phyloP scores from a whole-genome alignment of 768 basidiomycete genomes.

The Pulveroboletus sp. region DNA sequence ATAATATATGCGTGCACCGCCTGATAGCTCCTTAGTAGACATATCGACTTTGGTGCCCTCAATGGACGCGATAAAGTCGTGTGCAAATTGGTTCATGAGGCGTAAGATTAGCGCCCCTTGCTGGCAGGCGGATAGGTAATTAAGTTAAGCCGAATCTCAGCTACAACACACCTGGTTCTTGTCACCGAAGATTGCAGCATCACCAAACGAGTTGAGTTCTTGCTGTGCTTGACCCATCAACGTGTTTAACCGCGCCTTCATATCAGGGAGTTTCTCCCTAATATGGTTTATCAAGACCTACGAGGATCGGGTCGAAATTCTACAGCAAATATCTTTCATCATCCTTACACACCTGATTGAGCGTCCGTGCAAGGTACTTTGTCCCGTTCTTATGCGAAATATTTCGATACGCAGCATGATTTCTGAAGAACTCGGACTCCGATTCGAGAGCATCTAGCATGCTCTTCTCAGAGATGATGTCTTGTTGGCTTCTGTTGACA shows the following conservation, averaged over 20 bases:
- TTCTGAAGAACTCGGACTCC: slow-evolving; percentile 88
- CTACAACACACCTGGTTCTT: slow-evolving; percentile 60
- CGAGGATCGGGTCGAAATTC: background rate
- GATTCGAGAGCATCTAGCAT: slow-evolving; percentile 80
- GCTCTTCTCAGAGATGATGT: slow-evolving; percentile 84
- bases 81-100: slow-evolving; percentile 97
- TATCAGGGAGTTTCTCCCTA: slow-evolving; percentile 96
- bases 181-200: slow-evolving; percentile 87
- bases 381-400: slow-evolving; percentile 98
- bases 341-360: slow-evolving; percentile 71
- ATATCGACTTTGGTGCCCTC: slow-evolving; percentile 96
- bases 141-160: background rate
- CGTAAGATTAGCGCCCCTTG: slow-evolving; percentile 88
- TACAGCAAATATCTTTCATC: background rate
- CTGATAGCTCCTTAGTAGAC: slow-evolving; percentile 96
- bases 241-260: slow-evolving; percentile 98
- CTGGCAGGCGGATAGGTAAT: slow-evolving; percentile 32
- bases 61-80: slow-evolving; percentile 95
- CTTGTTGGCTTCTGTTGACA: slow-evolving; percentile 96
- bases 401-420: slow-evolving; percentile 88
- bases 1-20: slow-evolving; percentile 97
- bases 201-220: slow-evolving; percentile 94
- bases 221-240: slow-evolving; percentile 99
- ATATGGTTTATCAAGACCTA: slow-evolving; percentile 96
- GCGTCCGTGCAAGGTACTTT: slow-evolving; percentile 83